Conservation (phyloP, 345 rosid species). For the Rhodamnia argentea region DNA sequence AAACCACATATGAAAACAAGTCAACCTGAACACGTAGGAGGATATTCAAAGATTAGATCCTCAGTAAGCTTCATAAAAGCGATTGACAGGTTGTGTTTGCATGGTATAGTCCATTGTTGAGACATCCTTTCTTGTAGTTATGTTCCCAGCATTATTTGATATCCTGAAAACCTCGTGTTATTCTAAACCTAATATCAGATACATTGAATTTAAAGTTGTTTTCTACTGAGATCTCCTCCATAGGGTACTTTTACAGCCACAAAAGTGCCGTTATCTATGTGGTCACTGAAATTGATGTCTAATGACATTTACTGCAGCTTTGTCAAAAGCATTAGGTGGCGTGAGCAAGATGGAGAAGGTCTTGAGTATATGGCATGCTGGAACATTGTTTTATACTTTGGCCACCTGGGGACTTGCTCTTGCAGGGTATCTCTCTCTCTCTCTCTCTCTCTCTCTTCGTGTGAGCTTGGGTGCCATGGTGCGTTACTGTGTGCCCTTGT, state of each 20-base stretch:
- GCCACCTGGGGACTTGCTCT: slow-evolving; percentile 88
- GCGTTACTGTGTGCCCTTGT: background rate
- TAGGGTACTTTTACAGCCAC: background rate
- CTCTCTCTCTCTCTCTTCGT: background rate
- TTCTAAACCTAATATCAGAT: background rate
- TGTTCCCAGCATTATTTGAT: background rate
- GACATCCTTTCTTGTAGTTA: background rate
- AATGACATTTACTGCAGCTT: slow-evolving; percentile 30
- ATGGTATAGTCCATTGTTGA: background rate
- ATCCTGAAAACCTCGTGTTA: background rate
- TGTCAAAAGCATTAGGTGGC: slow-evolving; percentile 54
- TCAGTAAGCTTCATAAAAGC: background rate
- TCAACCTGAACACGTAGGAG: background rate
- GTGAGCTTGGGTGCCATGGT: background rate
- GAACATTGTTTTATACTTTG: slow-evolving; percentile 63
- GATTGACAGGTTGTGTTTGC: background rate
- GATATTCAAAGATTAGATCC: background rate
- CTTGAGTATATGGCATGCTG: slow-evolving; percentile 80
- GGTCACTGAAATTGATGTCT: background rate
- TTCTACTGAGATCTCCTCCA: background rate
- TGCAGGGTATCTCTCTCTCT: slow-evolving; percentile 46
- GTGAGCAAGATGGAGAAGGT: slow-evolving; percentile 62
- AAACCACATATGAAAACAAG: background rate
- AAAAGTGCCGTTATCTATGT: background rate
- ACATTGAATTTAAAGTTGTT: background rate